Percentiles rank a stretch among this genome's conserved stretches.
Conservation (phyloP, 306 rosid species). For the Pueraria montana region DNA sequence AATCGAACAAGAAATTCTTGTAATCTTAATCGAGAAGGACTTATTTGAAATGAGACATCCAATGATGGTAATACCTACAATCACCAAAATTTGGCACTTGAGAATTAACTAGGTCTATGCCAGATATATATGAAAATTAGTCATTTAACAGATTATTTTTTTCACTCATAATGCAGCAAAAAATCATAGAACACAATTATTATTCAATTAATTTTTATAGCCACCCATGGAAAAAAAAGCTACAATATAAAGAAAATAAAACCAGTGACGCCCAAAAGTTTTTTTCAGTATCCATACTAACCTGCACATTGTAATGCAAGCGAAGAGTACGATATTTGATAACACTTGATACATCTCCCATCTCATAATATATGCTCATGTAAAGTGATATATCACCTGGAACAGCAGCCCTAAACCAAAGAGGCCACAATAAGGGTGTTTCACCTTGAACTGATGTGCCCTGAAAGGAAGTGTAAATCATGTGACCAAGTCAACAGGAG, state of each 20-base stretch:
- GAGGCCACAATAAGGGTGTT: slow-evolving; percentile 87
- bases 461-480: slow-evolving; percentile 58
- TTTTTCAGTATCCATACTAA: slow-evolving; percentile 50
- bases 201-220: slow-evolving; percentile 34
- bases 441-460: slow-evolving; percentile 73
- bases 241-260: slow-evolving; percentile 35
- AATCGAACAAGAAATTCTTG: slow-evolving; percentile 88
- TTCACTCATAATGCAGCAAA: not conserved
- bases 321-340: slow-evolving; percentile 91
- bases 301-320: slow-evolving; percentile 90
- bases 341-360: slow-evolving; percentile 72
- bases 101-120: slow-evolving; percentile 40
- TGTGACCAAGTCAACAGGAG: slow-evolving; percentile 43
- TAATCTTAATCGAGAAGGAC: slow-evolving; percentile 88
- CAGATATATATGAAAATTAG: slow-evolving; percentile 23
- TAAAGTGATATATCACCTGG: slow-evolving; percentile 85
- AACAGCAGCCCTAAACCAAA: slow-evolving; percentile 96
- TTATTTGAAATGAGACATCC: slow-evolving; percentile 85
- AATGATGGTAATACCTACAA: slow-evolving; percentile 86
- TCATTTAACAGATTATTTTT: slow-evolving; percentile 1
- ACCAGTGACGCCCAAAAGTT: slow-evolving; percentile 28
- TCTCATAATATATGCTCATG: slow-evolving; percentile 90
- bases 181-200: slow-evolving; percentile 19
- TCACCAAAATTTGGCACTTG: slow-evolving; percentile 46
- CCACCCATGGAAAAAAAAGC: slow-evolving; percentile 10